Evolutionary conservation across 306 rosid genomes (phyloP).

Genomic region (Gillenia trifoliata): DNA sequence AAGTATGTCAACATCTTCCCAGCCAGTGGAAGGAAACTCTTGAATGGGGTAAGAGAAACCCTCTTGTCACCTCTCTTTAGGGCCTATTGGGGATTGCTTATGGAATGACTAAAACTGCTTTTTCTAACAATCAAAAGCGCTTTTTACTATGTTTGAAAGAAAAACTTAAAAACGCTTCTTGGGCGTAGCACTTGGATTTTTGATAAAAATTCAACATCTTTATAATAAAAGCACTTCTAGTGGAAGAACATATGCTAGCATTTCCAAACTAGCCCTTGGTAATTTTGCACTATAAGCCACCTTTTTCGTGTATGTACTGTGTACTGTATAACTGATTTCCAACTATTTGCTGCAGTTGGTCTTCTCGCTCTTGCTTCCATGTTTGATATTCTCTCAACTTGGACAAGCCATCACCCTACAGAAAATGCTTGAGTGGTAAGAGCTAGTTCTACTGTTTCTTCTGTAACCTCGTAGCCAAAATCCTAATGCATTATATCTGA

Average conservation of each 20-base stretch:
- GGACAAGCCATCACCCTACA: conserved; percentile 81
- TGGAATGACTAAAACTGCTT: too few species aligned
- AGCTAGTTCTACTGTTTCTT: conserved; percentile 1
- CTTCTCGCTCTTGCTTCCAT: conserved; percentile 85
- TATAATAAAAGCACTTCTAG: not conserved
- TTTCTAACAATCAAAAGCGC: not conserved
- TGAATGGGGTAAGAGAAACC: conserved; percentile 69
- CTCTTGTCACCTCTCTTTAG: not conserved
- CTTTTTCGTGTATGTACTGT: not conserved
- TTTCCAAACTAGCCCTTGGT: not conserved
- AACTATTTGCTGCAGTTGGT: conserved; percentile 59
- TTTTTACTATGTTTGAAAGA: not conserved
- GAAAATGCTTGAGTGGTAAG: conserved; percentile 85
- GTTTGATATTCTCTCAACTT: conserved; percentile 87
- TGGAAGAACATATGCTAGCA: not conserved
- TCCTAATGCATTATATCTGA: not conserved
- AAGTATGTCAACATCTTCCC: conserved; percentile 79
- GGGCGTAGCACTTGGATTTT: not conserved
- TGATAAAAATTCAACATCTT: not conserved
- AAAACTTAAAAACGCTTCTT: not conserved
- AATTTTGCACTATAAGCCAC: not conserved
- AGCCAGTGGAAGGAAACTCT: conserved; percentile 76
- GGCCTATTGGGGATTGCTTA: too few species aligned
- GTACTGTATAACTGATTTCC: conserved; percentile 1
- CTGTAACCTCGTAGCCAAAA: not conserved